Evolutionary conservation across 208 protist genomes (phyloP).

Genomic region (Porcisia deanei): DNA sequence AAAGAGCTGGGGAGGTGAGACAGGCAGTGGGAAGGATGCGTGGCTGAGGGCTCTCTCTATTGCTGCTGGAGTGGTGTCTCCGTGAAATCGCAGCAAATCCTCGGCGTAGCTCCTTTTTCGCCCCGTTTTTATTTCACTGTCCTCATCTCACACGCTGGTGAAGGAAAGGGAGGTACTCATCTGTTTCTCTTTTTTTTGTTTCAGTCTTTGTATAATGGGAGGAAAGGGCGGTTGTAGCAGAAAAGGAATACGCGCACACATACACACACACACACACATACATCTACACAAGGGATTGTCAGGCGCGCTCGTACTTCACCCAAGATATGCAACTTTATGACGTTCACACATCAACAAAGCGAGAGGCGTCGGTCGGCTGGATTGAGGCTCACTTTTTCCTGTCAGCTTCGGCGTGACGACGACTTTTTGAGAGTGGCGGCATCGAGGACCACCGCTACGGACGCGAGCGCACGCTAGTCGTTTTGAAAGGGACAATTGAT

Average conservation of each 20-base stretch:
- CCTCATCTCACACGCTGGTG: background rate
- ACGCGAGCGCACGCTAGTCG: conserved; percentile 42
- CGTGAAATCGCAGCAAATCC: background rate
- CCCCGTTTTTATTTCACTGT: no score
- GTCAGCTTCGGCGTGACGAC: conserved; percentile 45
- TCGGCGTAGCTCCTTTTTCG: background rate
- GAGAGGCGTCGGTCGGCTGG: conserved; percentile 39
- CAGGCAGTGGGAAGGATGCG: background rate
- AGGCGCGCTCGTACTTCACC: background rate
- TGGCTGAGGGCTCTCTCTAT: background rate
- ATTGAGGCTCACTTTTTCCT: conserved; percentile 35
- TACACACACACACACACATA: background rate
- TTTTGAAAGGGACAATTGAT: conserved; percentile 49
- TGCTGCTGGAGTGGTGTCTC: background rate
- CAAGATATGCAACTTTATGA: conserved; percentile 24
- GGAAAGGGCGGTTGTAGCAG: background rate
- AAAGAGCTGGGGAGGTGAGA: background rate
- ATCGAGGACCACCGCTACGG: conserved; percentile 42
- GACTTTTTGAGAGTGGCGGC: conserved; percentile 35
- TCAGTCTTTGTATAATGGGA: background rate
- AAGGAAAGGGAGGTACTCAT: background rate
- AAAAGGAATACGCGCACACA: background rate
- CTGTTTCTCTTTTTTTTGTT: background rate
- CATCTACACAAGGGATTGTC: background rate
- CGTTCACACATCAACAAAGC: conserved; percentile 34